These are phyloP conservation scores for Globisporangium orthogonon DNA, from an alignment of 352 stramenopile species.

Conservation along the genomic window DNA sequence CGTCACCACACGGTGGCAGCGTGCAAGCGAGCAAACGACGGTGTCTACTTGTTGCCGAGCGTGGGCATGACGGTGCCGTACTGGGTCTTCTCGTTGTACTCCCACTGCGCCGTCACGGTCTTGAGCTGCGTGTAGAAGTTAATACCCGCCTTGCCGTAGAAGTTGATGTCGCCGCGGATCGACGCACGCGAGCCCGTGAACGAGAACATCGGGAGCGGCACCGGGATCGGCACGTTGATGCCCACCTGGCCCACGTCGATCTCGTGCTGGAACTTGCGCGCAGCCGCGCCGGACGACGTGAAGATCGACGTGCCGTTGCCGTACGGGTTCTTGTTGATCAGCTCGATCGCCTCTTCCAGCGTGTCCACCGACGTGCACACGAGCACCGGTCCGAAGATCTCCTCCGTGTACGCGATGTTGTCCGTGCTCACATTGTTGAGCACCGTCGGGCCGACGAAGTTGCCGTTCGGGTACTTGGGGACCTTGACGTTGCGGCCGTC, in stretches of 20 bases:
- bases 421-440: slow-evolving; percentile 75
- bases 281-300: slow-evolving; percentile 89
- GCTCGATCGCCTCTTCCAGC: slow-evolving; percentile 93
- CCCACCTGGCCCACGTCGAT: slow-evolving; percentile 95
- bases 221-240: slow-evolving; percentile 96
- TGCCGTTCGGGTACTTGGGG: slow-evolving; percentile 91
- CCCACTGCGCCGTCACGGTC: slow-evolving; percentile 96
- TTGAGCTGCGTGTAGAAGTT: slow-evolving; percentile 98
- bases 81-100: slow-evolving; percentile 86
- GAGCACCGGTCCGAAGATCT: slow-evolving; percentile 98
- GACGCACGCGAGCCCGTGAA: slow-evolving; percentile 95
- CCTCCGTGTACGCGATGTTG: slow-evolving; percentile 91
- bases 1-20: not conserved
- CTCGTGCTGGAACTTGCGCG: slow-evolving; percentile 96
- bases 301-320: slow-evolving; percentile 97
- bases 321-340: slow-evolving; percentile 96
- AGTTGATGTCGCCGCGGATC: slow-evolving; percentile 96
- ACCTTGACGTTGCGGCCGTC: slow-evolving; percentile 90
- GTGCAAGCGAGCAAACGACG: not conserved
- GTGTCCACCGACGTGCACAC: slow-evolving; percentile 88
- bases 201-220: slow-evolving; percentile 96
- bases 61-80: slow-evolving; percentile 92
- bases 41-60: slow-evolving; percentile 52
- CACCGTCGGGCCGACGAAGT: slow-evolving; percentile 95
- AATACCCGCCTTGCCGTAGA: slow-evolving; percentile 95